Evolutionary conservation across 306 rosid species (phyloP), one percentile per base, ranked within the genome.

Genomic region (Acacia melanoxylon): DNA sequence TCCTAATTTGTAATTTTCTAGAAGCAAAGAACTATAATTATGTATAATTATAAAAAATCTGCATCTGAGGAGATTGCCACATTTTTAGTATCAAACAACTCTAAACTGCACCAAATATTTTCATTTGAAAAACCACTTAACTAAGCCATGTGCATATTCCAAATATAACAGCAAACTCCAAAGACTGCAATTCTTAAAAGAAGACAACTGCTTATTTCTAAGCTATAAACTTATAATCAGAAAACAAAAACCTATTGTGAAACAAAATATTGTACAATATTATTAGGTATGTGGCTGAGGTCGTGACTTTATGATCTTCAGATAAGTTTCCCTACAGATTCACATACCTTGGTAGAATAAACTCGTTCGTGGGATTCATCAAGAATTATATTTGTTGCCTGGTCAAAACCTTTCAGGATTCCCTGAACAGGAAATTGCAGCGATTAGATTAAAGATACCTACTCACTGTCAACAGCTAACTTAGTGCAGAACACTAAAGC

Each of bases 281-380:
- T 27, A 13, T 62, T 25, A 56, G 68, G 40, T 27, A 27, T 10
- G 61, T 13, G 40, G 25, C 24, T 20, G 11, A 58, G 61, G 52
- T 24, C 46, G 40, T n/a, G 31, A 52, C 35, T 71, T 56, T 3
- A 46, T 46, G 27, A 20, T 56, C 62, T n/a, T 20, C 27, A 56
- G 11, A 56, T 2, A 83, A 68, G 54, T 3, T 52, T 78, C 31
- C 33, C 56, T 6, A 44, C 22, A 69, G 41, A 77, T 49, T 68
- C 46, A 45, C 73, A 86, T 83, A 91, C 99, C 97, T 93, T 93
- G 42, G 98, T 95, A 35, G 99, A 95, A 83, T 85, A 95, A 78
- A 95, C 98, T 16, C 97, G 92, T 84, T 95, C 99, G 74, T 91
- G 97, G 65, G 98, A 93, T 80, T 95, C 99, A 78, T 95, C 98